These are phyloP conservation scores for Pythium brassicae DNA, from an alignment of 352 stramenopile genomes.

Conservation along the genomic window DNA sequence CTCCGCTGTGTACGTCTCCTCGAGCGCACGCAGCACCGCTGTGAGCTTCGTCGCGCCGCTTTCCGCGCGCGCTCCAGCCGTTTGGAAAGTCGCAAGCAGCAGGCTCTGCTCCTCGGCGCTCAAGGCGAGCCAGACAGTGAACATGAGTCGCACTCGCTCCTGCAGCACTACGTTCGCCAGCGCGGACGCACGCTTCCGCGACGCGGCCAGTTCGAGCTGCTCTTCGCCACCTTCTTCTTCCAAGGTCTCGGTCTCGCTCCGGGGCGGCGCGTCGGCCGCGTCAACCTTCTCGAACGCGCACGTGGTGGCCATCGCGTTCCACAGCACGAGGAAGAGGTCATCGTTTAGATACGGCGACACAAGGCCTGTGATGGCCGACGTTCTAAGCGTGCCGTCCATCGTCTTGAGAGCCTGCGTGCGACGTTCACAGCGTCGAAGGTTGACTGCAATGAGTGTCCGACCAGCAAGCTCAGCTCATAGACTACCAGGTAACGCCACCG, in stretches of 20 bases:
- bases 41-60: slow-evolving; percentile 23
- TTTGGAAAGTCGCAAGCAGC: slow-evolving; percentile 27
- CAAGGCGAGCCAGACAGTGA: slow-evolving; percentile 43
- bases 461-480: not conserved
- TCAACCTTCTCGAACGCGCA: slow-evolving; percentile 14
- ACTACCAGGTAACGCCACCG: not conserved
- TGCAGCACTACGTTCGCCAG: slow-evolving; percentile 50
- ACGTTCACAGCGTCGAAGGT: too few species aligned
- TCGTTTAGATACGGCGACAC: slow-evolving; percentile 48
- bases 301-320: slow-evolving; percentile 49
- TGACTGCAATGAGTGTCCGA: not conserved
- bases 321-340: slow-evolving; percentile 54
- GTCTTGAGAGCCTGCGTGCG: slow-evolving; percentile 21
- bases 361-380: slow-evolving; percentile 33
- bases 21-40: slow-evolving; percentile 38
- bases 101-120: slow-evolving; percentile 47
- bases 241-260: not conserved
- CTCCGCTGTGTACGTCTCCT: slow-evolving; percentile 61
- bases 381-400: slow-evolving; percentile 28
- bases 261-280: slow-evolving; percentile 5
- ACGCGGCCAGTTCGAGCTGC: slow-evolving; percentile 17
- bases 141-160: slow-evolving; percentile 53
- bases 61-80: slow-evolving; percentile 1
- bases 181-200: slow-evolving; percentile 30
- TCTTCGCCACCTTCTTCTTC: not conserved